Conservation (phyloP, 306 rosid species). For the Fagus crenata region DNA sequence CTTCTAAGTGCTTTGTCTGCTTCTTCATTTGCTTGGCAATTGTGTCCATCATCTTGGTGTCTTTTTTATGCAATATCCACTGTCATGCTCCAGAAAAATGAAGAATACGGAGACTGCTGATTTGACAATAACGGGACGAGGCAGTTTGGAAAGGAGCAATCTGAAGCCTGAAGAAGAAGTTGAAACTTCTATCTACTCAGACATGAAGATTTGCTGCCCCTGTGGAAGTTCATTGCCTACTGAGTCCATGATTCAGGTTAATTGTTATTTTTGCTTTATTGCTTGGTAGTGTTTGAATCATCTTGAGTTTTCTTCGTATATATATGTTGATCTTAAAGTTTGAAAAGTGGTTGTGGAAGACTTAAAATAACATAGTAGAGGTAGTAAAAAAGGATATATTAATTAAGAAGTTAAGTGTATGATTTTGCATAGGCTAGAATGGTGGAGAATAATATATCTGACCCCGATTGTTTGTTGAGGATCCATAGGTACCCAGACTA, state of each 20-base stretch:
- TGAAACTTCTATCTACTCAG: neutral
- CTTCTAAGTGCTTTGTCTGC: neutral
- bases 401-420: no score
- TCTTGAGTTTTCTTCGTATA: neutral
- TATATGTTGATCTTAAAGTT: neutral
- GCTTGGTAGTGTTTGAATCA: neutral
- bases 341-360: no score
- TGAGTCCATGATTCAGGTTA: conserved; percentile 7
- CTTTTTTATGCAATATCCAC: neutral
- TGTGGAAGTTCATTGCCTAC: conserved; percentile 4
- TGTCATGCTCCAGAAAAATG: conserved; percentile 7
- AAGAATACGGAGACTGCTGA: neutral
- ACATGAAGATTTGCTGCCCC: conserved; percentile 7
- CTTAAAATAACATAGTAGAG: no score
- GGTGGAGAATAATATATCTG: no score
- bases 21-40: neutral
- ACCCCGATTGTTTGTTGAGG: no score
- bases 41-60: neutral
- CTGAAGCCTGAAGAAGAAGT: neutral
- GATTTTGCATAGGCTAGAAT: no score
- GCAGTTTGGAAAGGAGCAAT: neutral
- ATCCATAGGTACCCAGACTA: no score
- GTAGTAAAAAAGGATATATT: no score
- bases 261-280: neutral
- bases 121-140: no score